Conservation (phyloP, 345 rosid species). For the Laguncularia racemosa region DNA sequence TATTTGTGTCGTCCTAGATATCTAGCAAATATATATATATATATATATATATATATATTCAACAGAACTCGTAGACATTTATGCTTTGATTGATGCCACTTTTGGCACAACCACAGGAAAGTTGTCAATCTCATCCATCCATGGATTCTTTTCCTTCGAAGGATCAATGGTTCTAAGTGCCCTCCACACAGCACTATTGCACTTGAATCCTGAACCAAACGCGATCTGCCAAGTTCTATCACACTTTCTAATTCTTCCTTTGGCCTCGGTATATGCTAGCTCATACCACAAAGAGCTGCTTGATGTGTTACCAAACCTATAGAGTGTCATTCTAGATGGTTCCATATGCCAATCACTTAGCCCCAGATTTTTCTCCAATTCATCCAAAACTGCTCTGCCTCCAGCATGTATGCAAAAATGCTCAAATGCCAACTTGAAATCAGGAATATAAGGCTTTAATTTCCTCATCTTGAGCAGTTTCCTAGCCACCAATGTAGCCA, state of each 20-base stretch:
- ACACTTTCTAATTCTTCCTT: slow-evolving; percentile 60
- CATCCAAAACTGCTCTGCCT: slow-evolving; percentile 60
- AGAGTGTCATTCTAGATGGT: slow-evolving; percentile 71
- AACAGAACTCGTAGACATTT: too few relatives aligned
- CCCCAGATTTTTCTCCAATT: slow-evolving; percentile 51
- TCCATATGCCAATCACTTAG: slow-evolving; percentile 63
- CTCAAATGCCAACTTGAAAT: slow-evolving; percentile 66
- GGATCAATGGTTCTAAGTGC: slow-evolving; percentile 37
- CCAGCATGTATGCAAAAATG: slow-evolving; percentile 73
- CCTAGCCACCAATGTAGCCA: slow-evolving; percentile 25
- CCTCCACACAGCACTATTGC: slow-evolving; percentile 60
- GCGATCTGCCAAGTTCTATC: slow-evolving; percentile 66
- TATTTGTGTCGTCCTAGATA: too few relatives aligned
- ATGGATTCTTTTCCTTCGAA: slow-evolving; percentile 36
- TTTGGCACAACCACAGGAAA: slow-evolving; percentile 31
- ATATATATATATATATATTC: too few relatives aligned
- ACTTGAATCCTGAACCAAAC: slow-evolving; percentile 73
- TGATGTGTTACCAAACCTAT: slow-evolving; percentile 64
- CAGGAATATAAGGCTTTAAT: slow-evolving; percentile 48
- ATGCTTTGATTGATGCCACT: slow-evolving; percentile 3
- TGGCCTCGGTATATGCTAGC: slow-evolving; percentile 57
- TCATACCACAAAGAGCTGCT: slow-evolving; percentile 76
- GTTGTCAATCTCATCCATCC: slow-evolving; percentile 46
- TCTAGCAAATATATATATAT: too few relatives aligned
- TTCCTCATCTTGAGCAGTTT: slow-evolving; percentile 36